Conservation (phyloP, 768 basidiomycete genomes). For the Filobasidium wieringae region DNA sequence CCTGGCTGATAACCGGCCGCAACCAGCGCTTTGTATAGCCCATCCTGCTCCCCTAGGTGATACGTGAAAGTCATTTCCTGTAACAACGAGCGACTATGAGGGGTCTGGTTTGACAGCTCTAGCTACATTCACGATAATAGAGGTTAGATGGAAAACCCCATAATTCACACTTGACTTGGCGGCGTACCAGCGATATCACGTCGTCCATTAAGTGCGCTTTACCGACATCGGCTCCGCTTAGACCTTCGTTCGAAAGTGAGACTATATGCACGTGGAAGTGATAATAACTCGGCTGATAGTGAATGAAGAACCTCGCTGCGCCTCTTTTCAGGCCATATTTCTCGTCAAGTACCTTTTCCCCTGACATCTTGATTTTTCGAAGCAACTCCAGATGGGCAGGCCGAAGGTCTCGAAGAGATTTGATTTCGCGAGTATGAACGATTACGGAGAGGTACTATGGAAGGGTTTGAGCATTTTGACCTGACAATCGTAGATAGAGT, state of each 20-base stretch:
- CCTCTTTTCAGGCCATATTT: conserved; percentile 57
- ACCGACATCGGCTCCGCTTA: conserved; percentile 65
- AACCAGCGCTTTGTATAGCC: conserved; percentile 43
- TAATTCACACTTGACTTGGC: too few relatives aligned
- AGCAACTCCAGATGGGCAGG: conserved; percentile 56
- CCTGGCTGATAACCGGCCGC: neutral
- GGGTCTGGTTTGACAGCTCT: neutral
- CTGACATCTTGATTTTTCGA: conserved; percentile 51
- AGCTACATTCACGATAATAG: neutral
- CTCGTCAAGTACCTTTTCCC: conserved; percentile 46
- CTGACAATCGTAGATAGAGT: too few relatives aligned
- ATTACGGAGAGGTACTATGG: conserved; percentile 66
- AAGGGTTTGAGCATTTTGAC: neutral
- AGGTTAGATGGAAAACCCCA: neutral
- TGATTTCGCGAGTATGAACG: conserved; percentile 51
- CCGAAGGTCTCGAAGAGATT: conserved; percentile 64
- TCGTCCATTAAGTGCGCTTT: conserved; percentile 91
- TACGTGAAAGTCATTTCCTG: conserved; percentile 69
- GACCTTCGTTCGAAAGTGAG: conserved; percentile 55
- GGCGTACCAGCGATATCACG: conserved; percentile 64
- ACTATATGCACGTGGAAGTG: conserved; percentile 92
- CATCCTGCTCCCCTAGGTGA: conserved; percentile 69
- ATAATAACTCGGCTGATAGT: conserved; percentile 95
- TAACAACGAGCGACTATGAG: conserved; percentile 47
- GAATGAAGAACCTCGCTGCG: conserved; percentile 66